Base-by-base conservation (phyloP, 495 filamentous ascomycete genomes). In the Penicillium dipodomyicola region DNA sequence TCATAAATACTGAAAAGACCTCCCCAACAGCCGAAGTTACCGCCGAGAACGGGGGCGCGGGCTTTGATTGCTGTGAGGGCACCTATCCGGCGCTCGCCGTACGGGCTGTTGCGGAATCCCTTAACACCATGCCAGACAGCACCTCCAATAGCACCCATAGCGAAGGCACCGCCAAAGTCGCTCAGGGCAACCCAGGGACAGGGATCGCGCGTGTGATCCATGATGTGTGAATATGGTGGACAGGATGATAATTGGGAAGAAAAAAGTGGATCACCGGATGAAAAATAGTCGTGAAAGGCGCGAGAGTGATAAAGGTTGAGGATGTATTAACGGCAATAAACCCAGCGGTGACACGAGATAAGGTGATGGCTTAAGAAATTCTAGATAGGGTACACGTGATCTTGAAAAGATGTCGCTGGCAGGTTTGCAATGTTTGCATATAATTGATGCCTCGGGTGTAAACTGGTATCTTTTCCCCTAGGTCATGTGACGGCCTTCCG, bases 121-220 rank as follows among this genome's bases (percentile, higher is more conserved):
- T 98, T 98, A 45, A 98, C 86, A 65, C 95, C 95, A 76, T 98
- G 94, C 94, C 94, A 98, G 71, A 97, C 85, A 54, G 89, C 86
- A 68, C 94, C 94, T 67, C 94, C 94, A 61, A 98, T 91, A 43
- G 76, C 91, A 57, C 93, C 93, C 93, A 98, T 98, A 66, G 84
- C 87, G 69, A 98, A 97, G 49, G 94, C 95, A 72, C 94, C 94
- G 60, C 94, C 94, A 62, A 97, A 97, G 71, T 98, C 94, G 71
- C 89, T 96, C 57, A 97, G 82, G 56, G 92, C 86, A 64, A 97
- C 93, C 90, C 90, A 97, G 39, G 95, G 94, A 71, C 94, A 97
- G 51, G 93, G 93, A 75, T 97, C 94, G 73, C 94, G 80, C 46
- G 89, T 86, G 77, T 97, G 93, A 85, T 97, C 94, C 89, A 96